A percentile compares a stretch with the other conserved stretches of the same genome.
These are phyloP conservation scores for Blastobotrys buckinghamii DNA, from an alignment of 1,139 yeast species.

Conservation along the genomic window DNA sequence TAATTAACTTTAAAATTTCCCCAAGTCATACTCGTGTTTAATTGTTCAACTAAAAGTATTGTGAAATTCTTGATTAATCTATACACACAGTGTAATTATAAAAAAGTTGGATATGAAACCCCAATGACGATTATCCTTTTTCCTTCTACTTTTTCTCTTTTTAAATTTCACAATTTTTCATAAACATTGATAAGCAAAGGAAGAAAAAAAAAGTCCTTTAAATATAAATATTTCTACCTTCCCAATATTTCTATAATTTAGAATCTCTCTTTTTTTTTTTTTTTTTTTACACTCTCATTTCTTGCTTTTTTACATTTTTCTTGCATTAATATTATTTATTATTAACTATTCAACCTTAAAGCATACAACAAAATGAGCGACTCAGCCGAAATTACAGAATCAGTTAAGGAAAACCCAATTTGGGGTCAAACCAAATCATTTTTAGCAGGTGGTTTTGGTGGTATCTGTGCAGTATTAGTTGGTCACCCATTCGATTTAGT, in stretches of 20 bases:
- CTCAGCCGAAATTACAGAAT: conserved; percentile 5
- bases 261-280: neutral
- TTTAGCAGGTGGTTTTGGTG: conserved; percentile 86
- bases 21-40: too few relatives aligned
- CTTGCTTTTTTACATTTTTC: neutral
- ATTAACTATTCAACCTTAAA: neutral
- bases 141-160: too few relatives aligned
- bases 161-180: too few relatives aligned
- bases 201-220: too few relatives aligned
- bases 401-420: conserved; percentile 22
- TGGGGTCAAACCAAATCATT: conserved; percentile 61
- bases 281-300: neutral
- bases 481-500: conserved; percentile 96
- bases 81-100: too few relatives aligned
- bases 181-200: neutral
- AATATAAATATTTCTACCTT: neutral
- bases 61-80: too few relatives aligned
- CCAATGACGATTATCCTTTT: too few relatives aligned
- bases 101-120: too few relatives aligned
- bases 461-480: conserved; percentile 78
- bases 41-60: too few relatives aligned
- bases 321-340: neutral
- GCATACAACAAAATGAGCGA: conserved; percentile 8
- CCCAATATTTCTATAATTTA: neutral
- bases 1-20: too few relatives aligned